A percentile compares a stretch with the other conserved stretches of the same genome.
Evolutionary conservation across 768 basidiomycete genomes (phyloP).

Genomic region (Agaricus subrufescens): DNA sequence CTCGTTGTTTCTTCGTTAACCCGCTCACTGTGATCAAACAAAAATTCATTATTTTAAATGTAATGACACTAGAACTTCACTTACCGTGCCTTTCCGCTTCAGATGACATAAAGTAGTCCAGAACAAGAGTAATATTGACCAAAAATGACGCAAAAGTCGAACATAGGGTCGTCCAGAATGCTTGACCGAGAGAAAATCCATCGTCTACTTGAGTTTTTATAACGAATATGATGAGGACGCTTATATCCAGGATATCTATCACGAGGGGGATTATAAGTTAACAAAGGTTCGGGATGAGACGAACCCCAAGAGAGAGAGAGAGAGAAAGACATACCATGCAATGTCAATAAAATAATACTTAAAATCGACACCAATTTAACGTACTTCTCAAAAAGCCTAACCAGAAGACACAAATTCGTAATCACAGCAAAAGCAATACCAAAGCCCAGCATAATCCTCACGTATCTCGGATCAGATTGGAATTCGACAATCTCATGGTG

Average conservation of each 20-base stretch:
- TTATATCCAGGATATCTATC: conserved; percentile 66
- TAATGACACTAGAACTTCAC: neutral
- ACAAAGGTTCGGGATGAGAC: too few species aligned
- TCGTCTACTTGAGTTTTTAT: conserved; percentile 53
- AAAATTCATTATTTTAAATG: neutral
- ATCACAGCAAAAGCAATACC: conserved; percentile 65
- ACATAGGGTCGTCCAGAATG: conserved; percentile 77
- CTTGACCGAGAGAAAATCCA: conserved; percentile 64
- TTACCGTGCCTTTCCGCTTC: conserved; percentile 45
- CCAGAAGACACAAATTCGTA: conserved; percentile 64
- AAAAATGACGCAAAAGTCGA: conserved; percentile 63
- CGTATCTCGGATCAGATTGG: conserved; percentile 47
- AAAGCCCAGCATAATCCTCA: conserved; percentile 57
- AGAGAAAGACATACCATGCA: conserved; percentile 49
- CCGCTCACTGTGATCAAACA: conserved; percentile 53
- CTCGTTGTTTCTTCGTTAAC: conserved; percentile 73
- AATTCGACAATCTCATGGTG: conserved; percentile 39
- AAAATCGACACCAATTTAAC: conserved; percentile 59
- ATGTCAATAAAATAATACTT: conserved; percentile 57
- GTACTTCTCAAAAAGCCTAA: conserved; percentile 67
- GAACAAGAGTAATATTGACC: conserved; percentile 63
- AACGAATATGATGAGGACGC: conserved; percentile 57
- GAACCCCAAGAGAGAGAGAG: neutral
- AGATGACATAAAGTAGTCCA: conserved; percentile 53
- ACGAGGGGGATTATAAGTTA: neutral